Base-by-base conservation (phyloP, 164 flowering plant genomes). In the Berberis thunbergii region DNA sequence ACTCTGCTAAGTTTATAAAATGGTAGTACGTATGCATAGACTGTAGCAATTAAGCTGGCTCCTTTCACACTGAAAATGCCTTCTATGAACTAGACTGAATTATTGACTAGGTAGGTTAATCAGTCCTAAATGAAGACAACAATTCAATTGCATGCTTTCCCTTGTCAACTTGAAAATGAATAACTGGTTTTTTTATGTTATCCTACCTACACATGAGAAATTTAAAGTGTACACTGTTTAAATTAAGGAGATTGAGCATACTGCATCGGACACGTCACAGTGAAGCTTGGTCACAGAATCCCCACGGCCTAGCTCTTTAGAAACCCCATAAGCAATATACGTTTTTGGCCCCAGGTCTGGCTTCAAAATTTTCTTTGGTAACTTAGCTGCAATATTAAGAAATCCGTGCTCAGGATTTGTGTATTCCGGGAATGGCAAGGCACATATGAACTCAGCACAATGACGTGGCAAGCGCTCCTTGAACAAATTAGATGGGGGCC, bases 231-330 rank as follows among this genome's bases (percentile, higher is more conserved):
- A 26, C 26, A 26, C 26, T 26, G 26, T 26, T 26, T 26, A 26
- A 26, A 26, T 26, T 26, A 26, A 26, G 26, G 26, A 2, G 2
- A 64, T 6, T 43, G 59, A 69, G 59, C 74, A 60, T 83, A 86
- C 92, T 71, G 89, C 87, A 76, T 86, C 92, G 71, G 92, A 84
- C 86, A 86, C 78, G 59, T 86, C 92, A 48, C 89, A 86, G 40
- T 84, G 91, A 71, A 86, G 86, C 77, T 84, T 86, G 40, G 87
- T 84, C 6, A 86, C 87, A 59, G 91, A 86, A 57, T 86, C 91
- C 41, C 85, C 91, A 62, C 84, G 74, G 3, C 86, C 91, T 45
- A 84, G 81, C 67, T 86, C 91, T 52, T 77, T 63, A 41, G 69
- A 60, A 69, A 74, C 39, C 58, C 91, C 91, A 76, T 84, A 84